Conservation (phyloP, 2,329 filamentous ascomycete species). For the Penicillium occitanis region DNA sequence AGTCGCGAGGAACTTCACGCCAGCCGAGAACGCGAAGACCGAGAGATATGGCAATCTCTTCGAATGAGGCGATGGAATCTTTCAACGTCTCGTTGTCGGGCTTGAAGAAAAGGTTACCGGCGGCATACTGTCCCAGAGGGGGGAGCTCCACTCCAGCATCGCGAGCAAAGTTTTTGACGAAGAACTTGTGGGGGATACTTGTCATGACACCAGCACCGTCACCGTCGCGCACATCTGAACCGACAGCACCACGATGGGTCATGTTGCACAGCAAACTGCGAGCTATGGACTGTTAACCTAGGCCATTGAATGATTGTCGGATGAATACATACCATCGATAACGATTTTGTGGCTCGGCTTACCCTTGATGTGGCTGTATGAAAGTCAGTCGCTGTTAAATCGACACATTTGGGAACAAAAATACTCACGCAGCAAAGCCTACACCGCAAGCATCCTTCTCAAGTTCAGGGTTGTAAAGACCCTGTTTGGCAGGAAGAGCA, state of each 20-base stretch:
- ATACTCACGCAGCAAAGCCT: constrained; percentile 88
- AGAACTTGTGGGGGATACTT: constrained; percentile 97
- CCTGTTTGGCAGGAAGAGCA: constrained; percentile 95
- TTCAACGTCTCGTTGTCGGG: constrained; percentile 86
- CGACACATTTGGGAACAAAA: not conserved
- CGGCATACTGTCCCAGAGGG: constrained; percentile 87
- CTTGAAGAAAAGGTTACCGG: constrained; percentile 98
- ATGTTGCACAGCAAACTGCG: constrained; percentile 98
- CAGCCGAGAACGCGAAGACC: constrained; percentile 90
- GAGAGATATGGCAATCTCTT: constrained; percentile 85
- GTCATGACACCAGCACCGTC: constrained; percentile 99
- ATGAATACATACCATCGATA: constrained; percentile 76
- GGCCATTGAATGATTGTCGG: not conserved
- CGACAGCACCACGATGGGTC: constrained; percentile 98
- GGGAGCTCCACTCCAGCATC: constrained; percentile 87
- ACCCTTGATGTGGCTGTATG: constrained; percentile 87
- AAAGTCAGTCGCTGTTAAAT: constrained; percentile 24
- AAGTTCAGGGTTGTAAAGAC: constrained; percentile 91
- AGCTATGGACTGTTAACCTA: constrained; percentile 52
- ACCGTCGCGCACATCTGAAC: constrained; percentile 95
- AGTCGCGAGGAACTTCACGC: constrained; percentile 94
- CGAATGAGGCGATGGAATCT: constrained; percentile 88
- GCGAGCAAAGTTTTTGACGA: constrained; percentile 95
- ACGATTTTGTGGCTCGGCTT: constrained; percentile 97
- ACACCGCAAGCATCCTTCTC: constrained; percentile 99